These are phyloP conservation scores for Niveomyces coronatus DNA, from an alignment of 2,329 filamentous ascomycete genomes.

Conservation along the genomic window DNA sequence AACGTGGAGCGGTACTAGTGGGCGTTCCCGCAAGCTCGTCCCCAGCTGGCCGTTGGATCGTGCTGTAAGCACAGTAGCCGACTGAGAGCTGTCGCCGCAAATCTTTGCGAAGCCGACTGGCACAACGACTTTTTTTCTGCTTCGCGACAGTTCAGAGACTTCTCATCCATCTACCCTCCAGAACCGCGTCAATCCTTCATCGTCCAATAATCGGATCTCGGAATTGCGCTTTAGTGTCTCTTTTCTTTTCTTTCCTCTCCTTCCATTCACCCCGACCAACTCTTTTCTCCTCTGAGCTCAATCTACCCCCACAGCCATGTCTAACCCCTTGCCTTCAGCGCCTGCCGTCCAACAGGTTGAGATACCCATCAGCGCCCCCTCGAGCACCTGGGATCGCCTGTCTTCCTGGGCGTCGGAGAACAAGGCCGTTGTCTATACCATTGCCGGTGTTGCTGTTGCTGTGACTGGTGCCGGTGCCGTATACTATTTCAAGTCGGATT, in stretches of 20 bases:
- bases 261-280: too few species aligned
- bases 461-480: slow-evolving; percentile 84
- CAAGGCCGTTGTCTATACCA: slow-evolving; percentile 90
- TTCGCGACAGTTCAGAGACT: slow-evolving; percentile 10
- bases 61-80: background rate
- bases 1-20: too few species aligned
- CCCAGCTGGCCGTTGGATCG: slow-evolving; percentile 7
- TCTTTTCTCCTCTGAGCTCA: too few species aligned
- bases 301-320: slow-evolving; percentile 26
- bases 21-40: background rate
- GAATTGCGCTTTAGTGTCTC: slow-evolving; percentile 14
- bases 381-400: slow-evolving; percentile 79
- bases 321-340: slow-evolving; percentile 38
- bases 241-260: slow-evolving; percentile 15
- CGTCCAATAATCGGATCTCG: slow-evolving; percentile 7
- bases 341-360: slow-evolving; percentile 31
- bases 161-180: slow-evolving; percentile 5
- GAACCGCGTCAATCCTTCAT: slow-evolving; percentile 6
- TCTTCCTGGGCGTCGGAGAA: slow-evolving; percentile 90
- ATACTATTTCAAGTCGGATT: slow-evolving; percentile 68
- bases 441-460: slow-evolving; percentile 87
- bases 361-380: slow-evolving; percentile 44
- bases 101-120: slow-evolving; percentile 4
- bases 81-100: slow-evolving; percentile 4
- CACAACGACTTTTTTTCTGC: slow-evolving; percentile 2